These are phyloP conservation scores for Chrysanthemum lavandulifolium DNA, from an alignment of 129 eudicot species.

Conservation along the genomic window DNA sequence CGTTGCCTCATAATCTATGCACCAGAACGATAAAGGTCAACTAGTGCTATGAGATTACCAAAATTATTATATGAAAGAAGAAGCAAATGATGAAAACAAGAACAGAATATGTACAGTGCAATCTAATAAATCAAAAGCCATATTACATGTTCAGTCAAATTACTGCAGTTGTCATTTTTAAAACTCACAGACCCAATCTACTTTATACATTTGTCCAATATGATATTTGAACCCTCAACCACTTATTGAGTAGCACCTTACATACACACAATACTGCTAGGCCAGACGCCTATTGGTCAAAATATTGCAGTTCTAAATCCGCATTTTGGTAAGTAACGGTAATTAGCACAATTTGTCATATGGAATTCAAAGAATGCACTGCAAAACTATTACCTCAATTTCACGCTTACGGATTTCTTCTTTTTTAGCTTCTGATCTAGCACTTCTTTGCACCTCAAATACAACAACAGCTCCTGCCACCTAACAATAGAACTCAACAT, in stretches of 20 bases:
- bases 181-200: no score
- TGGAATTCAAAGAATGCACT: background rate
- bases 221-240: no score
- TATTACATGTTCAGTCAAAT: no score
- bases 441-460: conserved; percentile 84
- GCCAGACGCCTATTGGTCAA: background rate
- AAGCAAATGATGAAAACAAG: background rate
- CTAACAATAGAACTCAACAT: conserved; percentile 31
- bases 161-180: no score
- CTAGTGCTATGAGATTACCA: background rate
- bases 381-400: conserved; percentile 49
- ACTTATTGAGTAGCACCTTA: no score
- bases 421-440: conserved; percentile 86
- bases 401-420: conserved; percentile 78
- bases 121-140: background rate
- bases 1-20: conserved; percentile 57
- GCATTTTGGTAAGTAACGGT: background rate
- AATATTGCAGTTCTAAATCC: background rate
- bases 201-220: no score
- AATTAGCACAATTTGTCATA: no score
- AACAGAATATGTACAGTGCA: background rate
- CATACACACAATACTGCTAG: no score
- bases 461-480: conserved; percentile 72
- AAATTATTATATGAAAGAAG: background rate
- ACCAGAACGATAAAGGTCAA: background rate